Conservation (phyloP, 106 monocot species). For the Dendrobium officinale region DNA sequence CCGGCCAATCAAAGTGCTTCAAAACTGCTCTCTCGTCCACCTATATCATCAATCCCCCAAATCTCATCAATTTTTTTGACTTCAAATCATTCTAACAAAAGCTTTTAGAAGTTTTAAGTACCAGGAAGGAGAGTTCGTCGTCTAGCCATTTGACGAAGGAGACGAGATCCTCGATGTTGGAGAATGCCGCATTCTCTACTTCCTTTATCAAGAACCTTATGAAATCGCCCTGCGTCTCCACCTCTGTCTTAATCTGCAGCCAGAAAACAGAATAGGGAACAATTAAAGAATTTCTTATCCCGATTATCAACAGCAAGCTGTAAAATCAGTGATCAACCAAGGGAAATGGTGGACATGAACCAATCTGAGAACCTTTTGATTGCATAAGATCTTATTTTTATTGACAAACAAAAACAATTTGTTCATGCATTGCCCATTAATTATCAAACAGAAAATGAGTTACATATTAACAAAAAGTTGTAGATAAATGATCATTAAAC, state of each 20-base stretch:
- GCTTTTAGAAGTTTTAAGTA: slow-evolving; percentile 6
- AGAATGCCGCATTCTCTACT: slow-evolving; percentile 62
- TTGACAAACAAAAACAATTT: no score
- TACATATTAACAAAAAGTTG: no score
- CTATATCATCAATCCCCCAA: slow-evolving; percentile 21
- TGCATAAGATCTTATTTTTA: no score
- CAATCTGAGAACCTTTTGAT: no score
- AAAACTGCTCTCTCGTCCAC: slow-evolving; percentile 97
- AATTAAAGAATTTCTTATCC: not conserved
- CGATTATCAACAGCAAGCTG: not conserved
- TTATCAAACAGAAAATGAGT: no score
- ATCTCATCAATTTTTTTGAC: not conserved
- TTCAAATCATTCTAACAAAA: not conserved
- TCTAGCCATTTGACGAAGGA: slow-evolving; percentile 99
- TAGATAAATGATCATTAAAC: no score
- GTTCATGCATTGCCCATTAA: no score
- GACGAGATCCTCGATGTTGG: slow-evolving; percentile 84
- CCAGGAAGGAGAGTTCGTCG: slow-evolving; percentile 95
- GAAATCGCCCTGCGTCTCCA: slow-evolving; percentile 97
- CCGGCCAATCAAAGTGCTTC: slow-evolving; percentile 99
- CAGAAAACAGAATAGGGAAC: not conserved
- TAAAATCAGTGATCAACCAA: no score
- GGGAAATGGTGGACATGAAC: no score
- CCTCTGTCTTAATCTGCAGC: slow-evolving; percentile 81
- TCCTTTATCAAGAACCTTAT: slow-evolving; percentile 73